Base-by-base conservation (phyloP, 1,284 basidiomycete species). In the Papiliotrema flavescens region DNA sequence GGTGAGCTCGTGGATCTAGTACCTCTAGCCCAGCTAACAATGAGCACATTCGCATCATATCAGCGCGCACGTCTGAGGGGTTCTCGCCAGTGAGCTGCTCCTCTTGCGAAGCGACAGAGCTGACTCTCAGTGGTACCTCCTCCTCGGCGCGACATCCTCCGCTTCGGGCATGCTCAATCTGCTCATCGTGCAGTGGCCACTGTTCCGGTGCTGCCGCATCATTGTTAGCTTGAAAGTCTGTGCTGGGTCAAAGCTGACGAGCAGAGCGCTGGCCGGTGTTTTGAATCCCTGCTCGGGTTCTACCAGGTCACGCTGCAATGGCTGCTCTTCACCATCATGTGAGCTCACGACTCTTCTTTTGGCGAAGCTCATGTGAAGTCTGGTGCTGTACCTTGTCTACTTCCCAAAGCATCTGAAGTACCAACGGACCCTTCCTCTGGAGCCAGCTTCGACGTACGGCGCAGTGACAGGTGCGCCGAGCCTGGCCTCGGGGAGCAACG, bases 321-420 rank as follows among this genome's bases (percentile, higher is more conserved):
- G 23, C 40, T 20, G 23, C 3, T 45, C 1, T 49, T 44, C 32
- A 46, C 26, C 41, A 22, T 56, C 40, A 23, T 17, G 6, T 28
- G 11, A 17, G 37, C 19, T 17, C 42, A 22, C 14, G 24, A 5
- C 23, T 15, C 24, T 2, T 17, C 3, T 22, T n/a, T 32, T 3
- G 17, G 5, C 19, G 14, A 35, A 20, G 8, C 24, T 4, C 22
- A n/a, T 17, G 8, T 42, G 1, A 65, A 96, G 92, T 46, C 81
- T 96, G 55, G 82, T 93, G 1, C 83, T 98, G 2, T 98, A 90
- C 78, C 87, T 98, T 76, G 78, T 89, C 44, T 98, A 94, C 80
- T 98, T 92, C 70, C 94, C 94, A 0, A 76, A 80, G 13, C 84
- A 89, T 62, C 83, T 87, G 62, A 91, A 92, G 72, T 90, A 86